Evolutionary conservation across 306 rosid genomes (phyloP).

Genomic region (Erythrophleum fordii): DNA sequence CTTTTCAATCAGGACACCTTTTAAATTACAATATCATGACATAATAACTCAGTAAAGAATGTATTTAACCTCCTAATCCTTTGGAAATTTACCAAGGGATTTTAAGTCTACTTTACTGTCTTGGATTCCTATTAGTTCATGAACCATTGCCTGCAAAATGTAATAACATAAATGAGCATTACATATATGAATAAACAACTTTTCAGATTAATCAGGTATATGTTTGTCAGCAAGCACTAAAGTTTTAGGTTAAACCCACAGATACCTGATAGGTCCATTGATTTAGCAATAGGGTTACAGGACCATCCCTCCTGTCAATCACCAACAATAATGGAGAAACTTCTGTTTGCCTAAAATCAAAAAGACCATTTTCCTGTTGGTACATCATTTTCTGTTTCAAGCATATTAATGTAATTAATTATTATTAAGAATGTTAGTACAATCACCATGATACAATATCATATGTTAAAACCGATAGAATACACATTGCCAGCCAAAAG

Average conservation of each 20-base stretch:
- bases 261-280: constrained; percentile 98
- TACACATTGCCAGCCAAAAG: constrained; percentile 32
- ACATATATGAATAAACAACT: constrained; percentile 16
- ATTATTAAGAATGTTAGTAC: constrained; percentile 22
- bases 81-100: constrained; percentile 68
- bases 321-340: constrained; percentile 88
- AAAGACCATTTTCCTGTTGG: constrained; percentile 93
- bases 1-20: constrained; percentile 33
- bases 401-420: constrained; percentile 49
- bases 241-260: constrained; percentile 22
- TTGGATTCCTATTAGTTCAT: constrained; percentile 92
- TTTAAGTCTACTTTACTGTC: constrained; percentile 92
- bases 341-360: constrained; percentile 90
- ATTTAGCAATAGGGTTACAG: constrained; percentile 84
- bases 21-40: constrained; percentile 21
- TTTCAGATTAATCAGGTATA: constrained; percentile 13
- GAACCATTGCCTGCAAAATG: constrained; percentile 88
- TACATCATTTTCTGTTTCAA: constrained; percentile 90
- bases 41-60: constrained; percentile 30
- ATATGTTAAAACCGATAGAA: not conserved
- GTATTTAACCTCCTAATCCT: constrained; percentile 90
- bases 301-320: constrained; percentile 98
- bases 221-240: constrained; percentile 29
- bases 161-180: constrained; percentile 32
- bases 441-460: constrained; percentile 35